Conservation (phyloP, 345 rosid genomes). For the Erucastrum elatum region DNA sequence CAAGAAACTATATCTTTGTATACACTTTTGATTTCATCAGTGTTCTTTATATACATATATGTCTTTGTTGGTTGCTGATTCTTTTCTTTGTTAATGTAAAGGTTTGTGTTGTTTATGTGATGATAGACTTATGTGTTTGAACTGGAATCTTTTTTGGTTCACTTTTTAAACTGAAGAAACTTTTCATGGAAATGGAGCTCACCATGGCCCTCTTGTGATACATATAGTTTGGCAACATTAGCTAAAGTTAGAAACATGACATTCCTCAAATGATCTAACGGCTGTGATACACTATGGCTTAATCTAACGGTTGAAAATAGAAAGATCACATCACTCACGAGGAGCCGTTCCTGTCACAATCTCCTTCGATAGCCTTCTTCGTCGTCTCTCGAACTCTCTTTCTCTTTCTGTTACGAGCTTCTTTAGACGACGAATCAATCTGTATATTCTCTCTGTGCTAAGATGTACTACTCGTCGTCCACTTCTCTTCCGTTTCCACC, state of each 20-base stretch:
- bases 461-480: constrained; percentile 23
- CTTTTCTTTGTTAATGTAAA: neutral
- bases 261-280: neutral
- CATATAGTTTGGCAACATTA: neutral
- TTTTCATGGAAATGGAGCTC: neutral
- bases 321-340: neutral
- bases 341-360: constrained; percentile 19
- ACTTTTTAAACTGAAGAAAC: neutral
- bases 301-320: constrained; percentile 2
- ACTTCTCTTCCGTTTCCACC: constrained; percentile 15
- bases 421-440: neutral
- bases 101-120: neutral
- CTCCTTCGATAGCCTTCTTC: constrained; percentile 2
- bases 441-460: neutral
- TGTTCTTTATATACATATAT: constrained; percentile 1
- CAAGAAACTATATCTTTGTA: constrained; percentile 14
- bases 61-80: neutral
- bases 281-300: neutral
- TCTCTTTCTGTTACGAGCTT: neutral
- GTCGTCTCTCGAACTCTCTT: constrained; percentile 17
- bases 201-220: neutral
- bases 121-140: neutral
- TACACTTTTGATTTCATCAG: constrained; percentile 18
- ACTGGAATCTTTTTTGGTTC: neutral
- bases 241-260: constrained; percentile 26